Evolutionary conservation across 805 yeast species (phyloP), one percentile per base, ranked within the genome.

Genomic region (Candida nonsorbophila): DNA sequence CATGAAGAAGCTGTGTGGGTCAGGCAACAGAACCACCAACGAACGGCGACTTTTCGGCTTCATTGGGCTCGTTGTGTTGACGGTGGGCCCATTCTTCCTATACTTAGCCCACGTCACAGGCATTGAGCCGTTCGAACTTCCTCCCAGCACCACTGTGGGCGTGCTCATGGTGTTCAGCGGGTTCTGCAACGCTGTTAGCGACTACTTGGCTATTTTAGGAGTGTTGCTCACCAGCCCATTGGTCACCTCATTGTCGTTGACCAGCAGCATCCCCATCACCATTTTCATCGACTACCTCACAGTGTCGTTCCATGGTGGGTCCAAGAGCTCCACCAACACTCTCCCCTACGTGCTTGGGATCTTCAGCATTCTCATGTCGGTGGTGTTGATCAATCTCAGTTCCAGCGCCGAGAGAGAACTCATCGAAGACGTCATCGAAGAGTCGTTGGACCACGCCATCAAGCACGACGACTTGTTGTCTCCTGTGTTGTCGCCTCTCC

Each of bases 141-240:
- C 74, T 2, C 65, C 69, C 2, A 44, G 44, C 6, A 49, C 47
- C 3, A 38, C 52, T 6, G 49, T 68, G 12, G 28, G 59, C 10
- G 36, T 56, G 10, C 45, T 55, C 48, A 47, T 73, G 1, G 20
- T 66, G 1, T 33, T 58, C 24, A 61, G 69, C 33, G 73, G 76
- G 0, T 39, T 69, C 3, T 56, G 69, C 20, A 63, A 72, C 7
- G 65, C 67, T 12, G 42, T 68, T 5, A 70, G 77, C 0, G 79
- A 73, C 39, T 73, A 64, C 37, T 55, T 60, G 19, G 66, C 73
- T 1, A 61, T 72, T n/a, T 41, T 70, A 9, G 76, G 78, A 6
- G 60, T 71, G 55, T 45, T 73, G 13, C 52, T 72, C 22, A 73
- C 78, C 1, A 69, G 76, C 26, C 79, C 79, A 1, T 55, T 73